These are phyloP conservation scores for Ascobolus immersus DNA, from an alignment of 495 filamentous ascomycete genomes.

Conservation along the genomic window DNA sequence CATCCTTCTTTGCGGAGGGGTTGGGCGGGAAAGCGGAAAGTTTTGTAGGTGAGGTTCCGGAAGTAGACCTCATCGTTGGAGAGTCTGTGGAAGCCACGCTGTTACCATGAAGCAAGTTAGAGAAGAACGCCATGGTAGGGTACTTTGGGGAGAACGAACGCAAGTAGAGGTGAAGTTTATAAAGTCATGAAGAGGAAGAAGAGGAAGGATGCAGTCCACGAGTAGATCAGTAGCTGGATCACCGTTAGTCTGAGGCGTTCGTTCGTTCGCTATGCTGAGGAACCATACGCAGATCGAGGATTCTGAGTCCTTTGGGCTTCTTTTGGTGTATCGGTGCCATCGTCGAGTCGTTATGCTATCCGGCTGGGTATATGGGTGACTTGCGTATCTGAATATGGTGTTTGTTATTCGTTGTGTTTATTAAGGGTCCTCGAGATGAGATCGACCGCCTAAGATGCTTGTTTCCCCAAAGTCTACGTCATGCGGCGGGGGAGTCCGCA, in stretches of 20 bases:
- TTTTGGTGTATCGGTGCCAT: too few species aligned
- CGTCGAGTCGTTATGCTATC: too few species aligned
- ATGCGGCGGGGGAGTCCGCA: too few species aligned
- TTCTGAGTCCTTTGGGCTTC: too few species aligned
- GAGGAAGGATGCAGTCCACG: neutral
- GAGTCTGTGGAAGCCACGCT: neutral
- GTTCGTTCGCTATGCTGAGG: too few species aligned
- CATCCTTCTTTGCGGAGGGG: neutral
- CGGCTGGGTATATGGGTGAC: too few species aligned
- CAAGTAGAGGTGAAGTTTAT: neutral
- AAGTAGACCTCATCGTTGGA: neutral
- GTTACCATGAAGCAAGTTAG: neutral
- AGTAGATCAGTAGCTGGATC: neutral
- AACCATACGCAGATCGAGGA: too few species aligned
- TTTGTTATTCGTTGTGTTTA: too few species aligned
- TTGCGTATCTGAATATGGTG: too few species aligned
- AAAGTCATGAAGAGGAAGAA: neutral
- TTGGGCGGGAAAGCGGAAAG: neutral
- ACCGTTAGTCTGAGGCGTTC: neutral
- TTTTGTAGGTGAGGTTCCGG: neutral
- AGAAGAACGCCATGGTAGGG: neutral
- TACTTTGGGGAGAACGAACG: neutral
- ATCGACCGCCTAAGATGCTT: too few species aligned
- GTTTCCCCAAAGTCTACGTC: too few species aligned
- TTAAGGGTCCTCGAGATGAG: too few species aligned